A percentile compares a stretch with the other conserved stretches of the same genome.
Conservation (phyloP, 768 basidiomycete species). For the Agrocybe praecox region DNA sequence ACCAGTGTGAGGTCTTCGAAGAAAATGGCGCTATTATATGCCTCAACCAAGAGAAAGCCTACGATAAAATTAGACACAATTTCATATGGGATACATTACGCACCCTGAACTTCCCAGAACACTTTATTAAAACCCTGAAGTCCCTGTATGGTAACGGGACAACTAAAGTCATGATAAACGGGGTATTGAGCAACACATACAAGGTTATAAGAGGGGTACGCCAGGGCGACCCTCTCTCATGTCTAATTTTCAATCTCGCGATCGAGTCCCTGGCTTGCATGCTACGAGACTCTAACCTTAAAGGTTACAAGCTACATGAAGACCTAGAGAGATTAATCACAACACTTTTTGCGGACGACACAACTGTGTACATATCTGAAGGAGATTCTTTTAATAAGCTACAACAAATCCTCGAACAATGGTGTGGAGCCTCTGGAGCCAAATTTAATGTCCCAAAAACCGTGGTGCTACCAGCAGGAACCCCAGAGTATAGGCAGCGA, state of each 20-base stretch:
- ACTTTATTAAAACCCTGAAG: constrained; percentile 25
- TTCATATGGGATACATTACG: constrained; percentile 27
- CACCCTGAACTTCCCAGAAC: constrained; percentile 21
- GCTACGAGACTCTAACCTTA: constrained; percentile 22
- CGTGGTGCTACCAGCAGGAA: constrained; percentile 16
- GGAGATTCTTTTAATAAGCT: constrained; percentile 27
- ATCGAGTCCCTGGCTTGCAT: constrained; percentile 39
- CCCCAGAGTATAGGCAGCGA: not conserved
- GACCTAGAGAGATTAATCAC: constrained; percentile 19
- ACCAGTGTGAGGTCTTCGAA: constrained; percentile 22
- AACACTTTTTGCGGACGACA: constrained; percentile 42
- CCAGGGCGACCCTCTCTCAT: constrained; percentile 39
- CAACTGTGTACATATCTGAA: constrained; percentile 31
- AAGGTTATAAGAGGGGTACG: constrained; percentile 30
- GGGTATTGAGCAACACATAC: constrained; percentile 25
- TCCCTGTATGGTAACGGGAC: constrained; percentile 28
- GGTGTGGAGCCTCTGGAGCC: constrained; percentile 40
- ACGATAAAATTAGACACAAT: constrained; percentile 38
- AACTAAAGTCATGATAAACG: constrained; percentile 36
- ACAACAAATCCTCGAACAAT: constrained; percentile 25
- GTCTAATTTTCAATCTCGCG: constrained; percentile 38
- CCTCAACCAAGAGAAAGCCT: constrained; percentile 40
- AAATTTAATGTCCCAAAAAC: constrained; percentile 45
- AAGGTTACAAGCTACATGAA: constrained; percentile 23
- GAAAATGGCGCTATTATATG: constrained; percentile 28